Base-by-base conservation (phyloP, 139 green algal species). In the Coelastrella sp. region DNA sequence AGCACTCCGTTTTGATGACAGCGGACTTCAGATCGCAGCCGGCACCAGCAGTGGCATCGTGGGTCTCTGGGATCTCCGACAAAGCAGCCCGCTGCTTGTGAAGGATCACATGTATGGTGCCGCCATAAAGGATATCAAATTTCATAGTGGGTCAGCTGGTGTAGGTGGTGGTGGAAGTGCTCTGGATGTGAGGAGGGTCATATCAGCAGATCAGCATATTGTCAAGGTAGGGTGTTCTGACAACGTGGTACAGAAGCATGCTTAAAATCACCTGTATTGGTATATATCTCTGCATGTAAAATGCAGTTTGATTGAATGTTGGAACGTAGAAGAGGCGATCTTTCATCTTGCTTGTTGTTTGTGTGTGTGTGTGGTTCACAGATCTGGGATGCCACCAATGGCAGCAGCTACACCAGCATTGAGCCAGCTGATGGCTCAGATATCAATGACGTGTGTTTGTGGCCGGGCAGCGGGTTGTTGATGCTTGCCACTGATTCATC, bases 71-170 rank as follows among this genome's bases (percentile, higher is more conserved):
- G 96, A 98, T 87, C 88, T 98, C 75, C 89, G 96, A 25, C 94
- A 91, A 1, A 90, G 89, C 21, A 60, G 84, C 21, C 96, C 97
- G 15, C 78, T 98, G 73, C 32, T 94, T 1, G 89, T 95, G 3
- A 99, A 99, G 88, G 97, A 99, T 87, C 97, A 99, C 91, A 98
- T 98, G 96, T 99, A 98, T 89, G 92, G 84, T 87, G 85, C 71
- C 32, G 80, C 89, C 32, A 99, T 99, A 60, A 67, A 94, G 35
- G 95, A 98, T 94, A 95, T 99, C 90, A 98, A 98, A 82, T 99
- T 96, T 88, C 95, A 98, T 79, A 48, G 59, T 38, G 53, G 51
- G 40, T 69, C 64, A n/a, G 80, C 38, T 53, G 41, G 53, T 11
- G 51, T 41, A 30, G 27, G 43, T n/a, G 41, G 19, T 8, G 84